These are phyloP conservation scores for Xylariales sp. DNA, from an alignment of 2,329 filamentous ascomycete species.

Conservation along the genomic window DNA sequence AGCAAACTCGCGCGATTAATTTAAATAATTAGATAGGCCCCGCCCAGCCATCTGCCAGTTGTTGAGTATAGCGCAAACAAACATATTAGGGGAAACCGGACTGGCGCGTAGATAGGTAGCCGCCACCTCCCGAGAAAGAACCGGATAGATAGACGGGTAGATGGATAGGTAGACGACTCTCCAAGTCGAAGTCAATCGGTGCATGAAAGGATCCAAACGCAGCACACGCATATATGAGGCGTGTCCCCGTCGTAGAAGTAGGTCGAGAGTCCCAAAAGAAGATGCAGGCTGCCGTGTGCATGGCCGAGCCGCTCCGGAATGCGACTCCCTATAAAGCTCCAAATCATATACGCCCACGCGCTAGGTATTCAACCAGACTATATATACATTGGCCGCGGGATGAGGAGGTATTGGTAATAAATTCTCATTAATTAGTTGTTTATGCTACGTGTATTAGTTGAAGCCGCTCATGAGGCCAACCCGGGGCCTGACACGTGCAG, in stretches of 20 bases:
- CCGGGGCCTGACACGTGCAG: slow-evolving; percentile 3
- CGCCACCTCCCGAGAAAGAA: too few relatives aligned
- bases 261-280: background rate
- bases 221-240: background rate
- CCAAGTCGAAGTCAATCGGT: too few relatives aligned
- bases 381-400: background rate
- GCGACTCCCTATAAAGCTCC: background rate
- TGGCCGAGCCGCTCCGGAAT: background rate
- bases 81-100: too few relatives aligned
- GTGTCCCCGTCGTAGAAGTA: background rate
- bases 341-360: background rate
- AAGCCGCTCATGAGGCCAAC: slow-evolving; percentile 11
- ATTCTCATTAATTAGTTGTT: slow-evolving; percentile 24
- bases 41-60: too few relatives aligned
- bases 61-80: too few relatives aligned
- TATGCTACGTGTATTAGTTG: slow-evolving; percentile 12
- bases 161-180: too few relatives aligned
- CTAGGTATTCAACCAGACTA: background rate
- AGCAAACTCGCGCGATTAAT: too few relatives aligned
- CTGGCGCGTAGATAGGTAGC: too few relatives aligned
- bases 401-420: slow-evolving; percentile 1
- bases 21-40: too few relatives aligned
- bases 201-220: too few relatives aligned
- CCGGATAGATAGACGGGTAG: too few relatives aligned
- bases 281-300: too few relatives aligned